phyloP scores from a whole-genome alignment of 2,329 filamentous ascomycete species.

The Chalaropsis thielavioides region DNA sequence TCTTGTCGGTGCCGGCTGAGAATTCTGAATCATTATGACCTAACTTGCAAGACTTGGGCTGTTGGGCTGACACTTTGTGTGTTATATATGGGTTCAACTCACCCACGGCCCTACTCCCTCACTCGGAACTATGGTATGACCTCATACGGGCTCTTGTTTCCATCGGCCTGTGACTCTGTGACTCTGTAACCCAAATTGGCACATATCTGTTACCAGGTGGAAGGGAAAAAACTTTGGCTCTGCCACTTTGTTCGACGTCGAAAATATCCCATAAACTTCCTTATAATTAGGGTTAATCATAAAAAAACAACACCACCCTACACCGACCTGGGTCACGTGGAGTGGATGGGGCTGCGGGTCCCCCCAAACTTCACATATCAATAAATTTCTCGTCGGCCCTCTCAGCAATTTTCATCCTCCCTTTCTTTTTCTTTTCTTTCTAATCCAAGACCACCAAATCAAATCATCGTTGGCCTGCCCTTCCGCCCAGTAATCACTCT shows the following conservation, averaged over 20 bases:
- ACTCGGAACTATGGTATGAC: not conserved
- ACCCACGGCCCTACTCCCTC: not conserved
- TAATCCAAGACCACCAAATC: conserved; percentile 33
- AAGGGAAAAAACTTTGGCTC: not conserved
- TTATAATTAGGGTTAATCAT: conserved; percentile 8
- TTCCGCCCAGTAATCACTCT: conserved; percentile 15
- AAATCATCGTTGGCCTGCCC: conserved; percentile 29
- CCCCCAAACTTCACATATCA: conserved; percentile 5
- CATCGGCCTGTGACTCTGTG: not conserved
- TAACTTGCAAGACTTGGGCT: not conserved
- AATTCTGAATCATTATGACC: not conserved
- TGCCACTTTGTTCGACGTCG: not conserved
- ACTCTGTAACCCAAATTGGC: not conserved
- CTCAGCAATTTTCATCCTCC: conserved; percentile 17
- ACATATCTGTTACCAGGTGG: not conserved
- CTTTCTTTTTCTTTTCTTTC: conserved; percentile 23
- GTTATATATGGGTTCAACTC: not conserved
- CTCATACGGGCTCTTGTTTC: not conserved
- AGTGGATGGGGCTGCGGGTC: not conserved
- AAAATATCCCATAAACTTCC: not conserved
- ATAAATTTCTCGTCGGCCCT: conserved; percentile 2
- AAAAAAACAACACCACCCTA: not conserved
- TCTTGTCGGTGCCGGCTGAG: not conserved
- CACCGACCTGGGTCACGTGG: not conserved
- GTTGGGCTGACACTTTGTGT: not conserved